Percentiles rank a stretch among this genome's conserved stretches.
phyloP scores from a whole-genome alignment of 352 stramenopile species.

The Pythium sukuiense region DNA sequence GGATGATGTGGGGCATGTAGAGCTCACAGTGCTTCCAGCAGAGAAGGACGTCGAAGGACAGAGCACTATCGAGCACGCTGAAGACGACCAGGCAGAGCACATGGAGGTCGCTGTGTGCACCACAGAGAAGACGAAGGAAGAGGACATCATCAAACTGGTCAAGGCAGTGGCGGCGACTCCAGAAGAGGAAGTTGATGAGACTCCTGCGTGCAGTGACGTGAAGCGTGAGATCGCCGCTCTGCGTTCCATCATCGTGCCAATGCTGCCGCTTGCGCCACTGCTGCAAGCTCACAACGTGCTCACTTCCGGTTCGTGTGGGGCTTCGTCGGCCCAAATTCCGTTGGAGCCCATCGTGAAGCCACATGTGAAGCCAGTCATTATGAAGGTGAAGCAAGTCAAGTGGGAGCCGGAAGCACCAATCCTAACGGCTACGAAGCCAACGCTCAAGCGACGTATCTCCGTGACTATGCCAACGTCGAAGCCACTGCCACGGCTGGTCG shows the following conservation, averaged over 20 bases:
- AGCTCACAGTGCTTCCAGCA: background rate
- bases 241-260: slow-evolving; percentile 8
- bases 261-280: slow-evolving; percentile 12
- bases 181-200: background rate
- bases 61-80: background rate
- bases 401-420: slow-evolving; percentile 11
- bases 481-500: slow-evolving; percentile 18
- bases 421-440: background rate
- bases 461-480: slow-evolving; percentile 15
- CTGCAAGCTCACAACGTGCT: background rate
- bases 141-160: background rate
- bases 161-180: background rate
- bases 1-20: slow-evolving; percentile 4
- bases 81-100: background rate
- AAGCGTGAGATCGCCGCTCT: background rate
- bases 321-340: background rate
- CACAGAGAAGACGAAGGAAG: background rate
- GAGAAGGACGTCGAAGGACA: background rate
- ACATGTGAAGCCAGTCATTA: slow-evolving; percentile 16
- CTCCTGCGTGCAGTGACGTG: background rate
- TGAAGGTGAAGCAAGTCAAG: slow-evolving; percentile 2
- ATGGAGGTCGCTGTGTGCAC: background rate
- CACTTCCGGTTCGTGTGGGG: background rate
- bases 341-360: slow-evolving; percentile 13
- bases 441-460: slow-evolving; percentile 15